Conservation (phyloP, 2,329 filamentous ascomycete species). For the Claviceps sp. region DNA sequence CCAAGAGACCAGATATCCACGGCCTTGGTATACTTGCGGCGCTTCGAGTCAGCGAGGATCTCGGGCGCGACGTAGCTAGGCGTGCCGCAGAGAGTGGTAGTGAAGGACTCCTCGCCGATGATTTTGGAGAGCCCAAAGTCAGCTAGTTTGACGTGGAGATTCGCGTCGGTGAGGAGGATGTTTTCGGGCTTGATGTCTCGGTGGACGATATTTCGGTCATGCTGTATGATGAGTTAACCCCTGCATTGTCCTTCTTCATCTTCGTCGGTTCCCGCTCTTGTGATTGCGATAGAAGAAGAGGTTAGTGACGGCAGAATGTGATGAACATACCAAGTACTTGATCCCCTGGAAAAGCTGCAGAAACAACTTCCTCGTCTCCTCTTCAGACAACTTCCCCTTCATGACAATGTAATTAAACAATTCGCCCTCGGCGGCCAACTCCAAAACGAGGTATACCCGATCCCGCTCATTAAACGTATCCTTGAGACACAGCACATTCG, state of each 20-base stretch:
- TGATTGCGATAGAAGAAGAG: background rate
- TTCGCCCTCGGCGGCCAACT: conserved; percentile 84
- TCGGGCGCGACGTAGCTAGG: conserved; percentile 95
- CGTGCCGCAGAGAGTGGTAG: conserved; percentile 91
- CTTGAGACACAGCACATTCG: conserved; percentile 83
- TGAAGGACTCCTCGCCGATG: conserved; percentile 96
- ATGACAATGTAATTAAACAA: conserved; percentile 90
- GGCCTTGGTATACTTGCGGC: conserved; percentile 83
- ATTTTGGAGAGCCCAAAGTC: conserved; percentile 98
- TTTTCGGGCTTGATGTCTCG: conserved; percentile 97
- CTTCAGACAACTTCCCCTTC: conserved; percentile 77
- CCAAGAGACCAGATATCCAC: conserved; percentile 96
- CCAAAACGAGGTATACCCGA: conserved; percentile 80
- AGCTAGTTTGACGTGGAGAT: conserved; percentile 78
- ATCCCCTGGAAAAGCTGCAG: conserved; percentile 83
- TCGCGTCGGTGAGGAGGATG: conserved; percentile 75
- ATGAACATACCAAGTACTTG: conserved; percentile 70
- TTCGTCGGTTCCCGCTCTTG: no score
- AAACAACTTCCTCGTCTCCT: conserved; percentile 76
- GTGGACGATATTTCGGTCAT: conserved; percentile 94
- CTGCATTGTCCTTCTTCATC: background rate
- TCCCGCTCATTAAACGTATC: conserved; percentile 89
- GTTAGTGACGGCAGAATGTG: no score
- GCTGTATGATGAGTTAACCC: conserved; percentile 37
- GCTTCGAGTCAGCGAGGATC: conserved; percentile 69